These are phyloP conservation scores for Lentinula sp. DNA, from an alignment of 768 basidiomycete species.

Conservation along the genomic window DNA sequence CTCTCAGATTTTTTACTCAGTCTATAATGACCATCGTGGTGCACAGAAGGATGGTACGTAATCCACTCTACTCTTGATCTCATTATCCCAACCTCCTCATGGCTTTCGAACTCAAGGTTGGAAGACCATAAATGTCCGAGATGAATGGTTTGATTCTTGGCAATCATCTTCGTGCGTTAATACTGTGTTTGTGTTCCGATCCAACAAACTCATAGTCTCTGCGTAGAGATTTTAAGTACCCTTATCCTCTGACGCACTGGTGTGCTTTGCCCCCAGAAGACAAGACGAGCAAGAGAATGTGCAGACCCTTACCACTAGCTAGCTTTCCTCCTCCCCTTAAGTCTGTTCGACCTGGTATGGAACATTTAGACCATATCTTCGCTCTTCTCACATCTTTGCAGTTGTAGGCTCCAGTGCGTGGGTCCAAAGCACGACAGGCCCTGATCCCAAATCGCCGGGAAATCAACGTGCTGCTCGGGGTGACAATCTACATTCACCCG, in stretches of 20 bases:
- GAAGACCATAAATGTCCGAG: background rate
- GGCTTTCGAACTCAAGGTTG: background rate
- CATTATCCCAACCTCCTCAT: background rate
- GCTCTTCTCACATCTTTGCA: background rate
- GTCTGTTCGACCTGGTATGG: background rate
- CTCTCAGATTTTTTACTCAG: background rate
- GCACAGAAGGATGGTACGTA: constrained; percentile 4
- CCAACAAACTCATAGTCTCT: background rate
- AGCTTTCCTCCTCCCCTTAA: background rate
- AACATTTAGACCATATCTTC: background rate
- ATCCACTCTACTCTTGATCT: background rate
- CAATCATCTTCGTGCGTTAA: background rate
- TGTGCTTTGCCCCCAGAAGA: background rate
- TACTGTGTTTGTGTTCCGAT: background rate
- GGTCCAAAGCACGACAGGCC: background rate
- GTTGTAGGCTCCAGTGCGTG: constrained; percentile 3
- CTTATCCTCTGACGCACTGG: background rate
- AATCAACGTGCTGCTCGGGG: background rate
- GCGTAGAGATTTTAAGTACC: background rate
- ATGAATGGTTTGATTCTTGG: background rate
- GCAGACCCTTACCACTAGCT: background rate
- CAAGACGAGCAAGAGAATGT: constrained; percentile 2
- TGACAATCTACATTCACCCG: no score
- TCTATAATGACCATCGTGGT: background rate
- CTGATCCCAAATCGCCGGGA: background rate